A percentile compares a stretch with the other conserved stretches of the same genome.
phyloP scores from a whole-genome alignment of 495 filamentous ascomycete species.

The Aspergillus bridgeri region DNA sequence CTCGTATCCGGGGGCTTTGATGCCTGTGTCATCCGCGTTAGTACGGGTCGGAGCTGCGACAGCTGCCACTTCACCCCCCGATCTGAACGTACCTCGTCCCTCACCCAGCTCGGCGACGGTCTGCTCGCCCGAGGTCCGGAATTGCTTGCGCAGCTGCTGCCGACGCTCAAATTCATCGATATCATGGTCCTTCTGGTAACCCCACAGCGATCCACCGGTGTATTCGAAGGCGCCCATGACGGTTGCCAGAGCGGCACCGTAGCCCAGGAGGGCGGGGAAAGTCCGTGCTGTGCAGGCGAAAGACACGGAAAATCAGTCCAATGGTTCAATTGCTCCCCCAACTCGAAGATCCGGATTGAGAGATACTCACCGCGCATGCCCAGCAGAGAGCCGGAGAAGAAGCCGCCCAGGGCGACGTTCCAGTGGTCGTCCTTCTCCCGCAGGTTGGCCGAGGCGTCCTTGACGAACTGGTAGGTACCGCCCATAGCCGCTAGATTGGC shows the following conservation, averaged over 20 bases:
- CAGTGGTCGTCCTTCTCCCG: constrained; percentile 69
- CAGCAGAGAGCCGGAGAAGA: constrained; percentile 64
- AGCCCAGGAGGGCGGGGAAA: constrained; percentile 75
- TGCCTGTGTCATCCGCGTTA: constrained; percentile 54
- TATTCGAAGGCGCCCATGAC: constrained; percentile 69
- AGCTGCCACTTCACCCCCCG: too few species aligned
- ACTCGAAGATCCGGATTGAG: not conserved
- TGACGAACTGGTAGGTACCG: constrained; percentile 73
- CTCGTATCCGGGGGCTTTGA: constrained; percentile 79
- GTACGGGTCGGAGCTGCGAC: constrained; percentile 4
- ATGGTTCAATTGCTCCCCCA: too few species aligned
- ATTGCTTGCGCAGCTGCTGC: constrained; percentile 67
- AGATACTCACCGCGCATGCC: constrained; percentile 57
- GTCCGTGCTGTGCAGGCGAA: constrained; percentile 55
- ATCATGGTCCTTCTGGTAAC: constrained; percentile 51
- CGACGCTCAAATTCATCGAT: constrained; percentile 81
- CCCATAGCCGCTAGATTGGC: constrained; percentile 67
- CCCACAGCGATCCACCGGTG: constrained; percentile 65
- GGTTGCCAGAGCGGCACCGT: constrained; percentile 62
- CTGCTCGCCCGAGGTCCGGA: constrained; percentile 74
- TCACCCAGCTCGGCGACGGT: constrained; percentile 83
- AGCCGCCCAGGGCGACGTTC: constrained; percentile 70
- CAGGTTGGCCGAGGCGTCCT: constrained; percentile 70
- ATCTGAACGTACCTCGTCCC: constrained; percentile 66
- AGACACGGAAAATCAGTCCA: constrained; percentile 5